Percentiles rank a stretch among this genome's conserved stretches.
phyloP scores from a whole-genome alignment of 768 basidiomycete species.

The Heimioporus sp. region DNA sequence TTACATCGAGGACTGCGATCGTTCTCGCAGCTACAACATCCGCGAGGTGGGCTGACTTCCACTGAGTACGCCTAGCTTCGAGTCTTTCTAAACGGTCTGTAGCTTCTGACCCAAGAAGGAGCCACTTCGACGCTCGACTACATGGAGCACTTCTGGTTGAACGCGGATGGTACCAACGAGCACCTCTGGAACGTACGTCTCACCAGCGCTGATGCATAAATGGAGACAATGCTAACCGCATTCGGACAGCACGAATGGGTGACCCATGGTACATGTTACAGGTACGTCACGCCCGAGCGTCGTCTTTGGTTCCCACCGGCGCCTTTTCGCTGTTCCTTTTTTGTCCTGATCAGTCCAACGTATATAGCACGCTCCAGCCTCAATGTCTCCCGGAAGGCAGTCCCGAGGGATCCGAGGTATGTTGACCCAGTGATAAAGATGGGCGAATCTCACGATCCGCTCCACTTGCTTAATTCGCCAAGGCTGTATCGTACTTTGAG shows the following conservation, averaged over 20 bases:
- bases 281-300: slow-evolving; percentile 10
- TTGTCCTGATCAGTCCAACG: neutral
- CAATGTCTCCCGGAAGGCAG: slow-evolving; percentile 62
- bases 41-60: slow-evolving; percentile 28
- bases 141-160: slow-evolving; percentile 64
- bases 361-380: slow-evolving; percentile 51
- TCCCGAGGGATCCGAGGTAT: slow-evolving; percentile 57
- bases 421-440: neutral
- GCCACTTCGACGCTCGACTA: slow-evolving; percentile 56
- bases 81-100: neutral
- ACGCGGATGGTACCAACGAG: slow-evolving; percentile 56
- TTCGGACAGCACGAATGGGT: slow-evolving; percentile 61
- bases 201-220: neutral
- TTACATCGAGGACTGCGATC: slow-evolving; percentile 35
- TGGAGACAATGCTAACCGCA: slow-evolving; percentile 1
- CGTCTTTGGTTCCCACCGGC: neutral
- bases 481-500: slow-evolving; percentile 70
- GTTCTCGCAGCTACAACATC: slow-evolving; percentile 47
- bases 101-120: slow-evolving; percentile 58
- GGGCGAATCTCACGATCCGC: neutral
- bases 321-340: neutral
- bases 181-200: slow-evolving; percentile 63
- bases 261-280: slow-evolving; percentile 58
- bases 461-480: neutral
- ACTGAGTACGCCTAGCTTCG: neutral